Conservation (phyloP, 371 early-diverging fungal genomes). For the Rhizopus delemar region DNA sequence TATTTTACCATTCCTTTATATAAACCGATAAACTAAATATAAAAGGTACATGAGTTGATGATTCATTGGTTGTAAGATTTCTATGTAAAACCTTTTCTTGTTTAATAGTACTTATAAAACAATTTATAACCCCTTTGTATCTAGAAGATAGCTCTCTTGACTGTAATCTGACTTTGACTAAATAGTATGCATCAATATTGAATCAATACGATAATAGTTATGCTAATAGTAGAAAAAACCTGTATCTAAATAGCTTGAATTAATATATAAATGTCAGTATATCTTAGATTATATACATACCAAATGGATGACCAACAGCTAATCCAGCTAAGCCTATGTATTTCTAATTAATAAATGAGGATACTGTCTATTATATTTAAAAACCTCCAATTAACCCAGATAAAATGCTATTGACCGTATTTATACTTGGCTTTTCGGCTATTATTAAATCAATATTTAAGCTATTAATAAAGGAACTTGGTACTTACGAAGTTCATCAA, state of each 20-base stretch:
- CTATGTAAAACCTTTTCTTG: constrained; percentile 56
- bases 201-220: background rate
- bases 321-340: constrained; percentile 61
- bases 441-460: background rate
- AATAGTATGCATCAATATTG: constrained; percentile 1
- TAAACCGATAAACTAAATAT: constrained; percentile 53
- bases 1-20: constrained; percentile 68
- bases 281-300: constrained; percentile 28
- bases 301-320: constrained; percentile 69
- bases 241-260: constrained; percentile 24
- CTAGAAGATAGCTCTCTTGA: constrained; percentile 53
- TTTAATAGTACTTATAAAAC: constrained; percentile 56
- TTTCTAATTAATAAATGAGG: background rate
- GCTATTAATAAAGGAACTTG: background rate
- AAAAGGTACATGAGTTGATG: no score
- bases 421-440: constrained; percentile 43
- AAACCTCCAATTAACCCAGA: constrained; percentile 65
- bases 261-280: no score
- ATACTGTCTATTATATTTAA: no score
- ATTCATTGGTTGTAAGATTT: background rate
- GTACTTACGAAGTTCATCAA: constrained; percentile 44
- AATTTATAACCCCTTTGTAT: constrained; percentile 65
- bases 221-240: constrained; percentile 21
- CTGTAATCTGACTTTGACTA: constrained; percentile 64
- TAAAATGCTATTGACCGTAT: constrained; percentile 52